Evolutionary conservation across 75 land plant genomes (phyloP), one percentile per base, ranked within the genome.

Genomic region (Pinus albicaulis): DNA sequence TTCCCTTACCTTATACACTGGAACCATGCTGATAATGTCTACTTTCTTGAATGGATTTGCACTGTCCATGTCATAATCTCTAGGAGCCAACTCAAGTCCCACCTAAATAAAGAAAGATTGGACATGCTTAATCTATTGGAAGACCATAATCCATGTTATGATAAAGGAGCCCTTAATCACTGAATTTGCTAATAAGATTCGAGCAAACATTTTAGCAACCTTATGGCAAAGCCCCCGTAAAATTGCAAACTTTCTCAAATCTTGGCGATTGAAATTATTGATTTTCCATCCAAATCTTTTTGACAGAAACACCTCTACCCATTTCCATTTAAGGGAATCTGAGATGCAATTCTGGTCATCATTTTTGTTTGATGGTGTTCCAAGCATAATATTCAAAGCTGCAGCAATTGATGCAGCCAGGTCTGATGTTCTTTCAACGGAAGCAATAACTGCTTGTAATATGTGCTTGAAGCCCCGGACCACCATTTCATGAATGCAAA

Each of bases 401-500:
- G 89, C 80, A n/a, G 98, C 98, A 61, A 96, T 82, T 71, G 86
- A 73, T 24, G 75, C 83, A 36, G 99, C 86, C 82, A 94, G 65
- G 28, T 88, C 84, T 68, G 78, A 61, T 23, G 83, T 78, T 23
- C 79, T 71, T 56, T 78, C 76, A 60, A 85, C 88, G 12, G 94
- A 89, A 38, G 95, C 92, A 75, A 96, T 78, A 57, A 96, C 91
- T 66, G 99, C 93, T 62, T 87, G 93, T 60, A 96, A 57, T 36
- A 96, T 79, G 78, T 96, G 99, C 81, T 96, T 96, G 78, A 82
- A 94, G 17, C 98, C 98, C 59, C 99, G 91, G 66, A 90, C 81
- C 59, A 96, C 85, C 99, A 96, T 96, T 77, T 96, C 99, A 89
- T 96, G 99, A 17, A 94, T 71, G 71, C 99, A 96, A 19, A 96